Percentiles rank a stretch among this genome's conserved stretches.
These are phyloP conservation scores for Kuraishia ogatae DNA, from an alignment of 805 yeast genomes.

Conservation along the genomic window DNA sequence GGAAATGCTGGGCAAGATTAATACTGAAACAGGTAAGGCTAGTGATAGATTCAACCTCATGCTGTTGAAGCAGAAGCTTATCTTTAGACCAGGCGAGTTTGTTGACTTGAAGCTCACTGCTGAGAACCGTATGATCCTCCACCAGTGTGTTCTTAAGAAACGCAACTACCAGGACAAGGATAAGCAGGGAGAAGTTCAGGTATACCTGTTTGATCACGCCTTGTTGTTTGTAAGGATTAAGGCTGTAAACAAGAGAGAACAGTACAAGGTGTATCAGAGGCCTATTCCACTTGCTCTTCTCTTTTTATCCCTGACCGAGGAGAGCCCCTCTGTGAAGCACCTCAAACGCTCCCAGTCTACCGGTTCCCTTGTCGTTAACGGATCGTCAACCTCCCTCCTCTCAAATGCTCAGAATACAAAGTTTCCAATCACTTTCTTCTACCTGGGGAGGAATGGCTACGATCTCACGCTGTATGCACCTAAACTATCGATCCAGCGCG, in stretches of 20 bases:
- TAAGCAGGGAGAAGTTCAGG: constrained; percentile 71
- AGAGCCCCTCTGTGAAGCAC: constrained; percentile 52
- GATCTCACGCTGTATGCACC: constrained; percentile 46
- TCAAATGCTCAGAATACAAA: constrained; percentile 16
- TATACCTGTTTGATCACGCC: constrained; percentile 84
- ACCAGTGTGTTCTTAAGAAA: constrained; percentile 69
- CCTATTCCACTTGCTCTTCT: constrained; percentile 78
- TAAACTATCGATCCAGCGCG: constrained; percentile 57
- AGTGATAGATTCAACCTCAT: constrained; percentile 87
- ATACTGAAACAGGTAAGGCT: constrained; percentile 86
- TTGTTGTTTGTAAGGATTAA: constrained; percentile 79
- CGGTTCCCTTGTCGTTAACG: constrained; percentile 13
- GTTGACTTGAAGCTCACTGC: constrained; percentile 80
- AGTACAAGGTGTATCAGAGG: constrained; percentile 81
- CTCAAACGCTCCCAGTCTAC: constrained; percentile 32
- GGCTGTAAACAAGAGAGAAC: constrained; percentile 82
- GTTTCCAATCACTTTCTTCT: constrained; percentile 42
- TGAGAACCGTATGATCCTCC: constrained; percentile 70
- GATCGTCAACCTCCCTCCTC: background rate
- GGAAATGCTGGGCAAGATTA: constrained; percentile 67
- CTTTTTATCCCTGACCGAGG: constrained; percentile 70
- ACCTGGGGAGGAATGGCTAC: constrained; percentile 46
- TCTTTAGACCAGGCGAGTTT: constrained; percentile 74
- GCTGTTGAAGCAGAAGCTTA: constrained; percentile 76
- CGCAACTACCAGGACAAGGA: constrained; percentile 63